phyloP scores from a whole-genome alignment of 2,329 filamentous ascomycete genomes.

The Colletotrichum cereale region DNA sequence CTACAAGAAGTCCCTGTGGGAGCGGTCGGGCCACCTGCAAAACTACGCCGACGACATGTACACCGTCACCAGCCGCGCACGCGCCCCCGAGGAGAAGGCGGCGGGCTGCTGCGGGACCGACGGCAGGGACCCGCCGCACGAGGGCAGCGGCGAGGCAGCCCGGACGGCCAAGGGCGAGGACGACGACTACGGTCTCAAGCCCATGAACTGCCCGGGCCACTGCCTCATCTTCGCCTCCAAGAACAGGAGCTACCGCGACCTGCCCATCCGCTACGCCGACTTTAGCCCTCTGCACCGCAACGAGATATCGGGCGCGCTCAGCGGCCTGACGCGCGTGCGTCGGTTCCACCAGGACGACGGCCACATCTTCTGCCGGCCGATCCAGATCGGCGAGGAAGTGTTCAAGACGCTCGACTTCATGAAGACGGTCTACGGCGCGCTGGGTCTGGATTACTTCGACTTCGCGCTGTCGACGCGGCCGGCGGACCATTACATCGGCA shows the following conservation, averaged over 20 bases:
- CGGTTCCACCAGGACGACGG: conserved; percentile 93
- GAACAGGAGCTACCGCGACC: conserved; percentile 80
- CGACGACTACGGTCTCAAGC: conserved; percentile 85
- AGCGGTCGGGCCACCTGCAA: conserved; percentile 86
- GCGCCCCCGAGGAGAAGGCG: conserved; percentile 31
- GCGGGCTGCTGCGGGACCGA: conserved; percentile 48
- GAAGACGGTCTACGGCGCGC: conserved; percentile 76
- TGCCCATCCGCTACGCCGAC: conserved; percentile 87
- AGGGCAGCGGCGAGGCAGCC: conserved; percentile 38
- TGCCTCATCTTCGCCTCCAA: conserved; percentile 85
- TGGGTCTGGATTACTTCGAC: conserved; percentile 79
- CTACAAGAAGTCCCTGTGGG: conserved; percentile 90
- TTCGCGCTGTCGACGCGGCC: conserved; percentile 85
- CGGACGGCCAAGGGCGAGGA: conserved; percentile 63
- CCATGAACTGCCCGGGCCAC: conserved; percentile 94
- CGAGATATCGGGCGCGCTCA: conserved; percentile 84
- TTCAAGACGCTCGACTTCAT: conserved; percentile 80
- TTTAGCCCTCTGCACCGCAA: conserved; percentile 91
- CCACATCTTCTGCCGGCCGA: conserved; percentile 88
- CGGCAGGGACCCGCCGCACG: conserved; percentile 43
- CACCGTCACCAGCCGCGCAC: conserved; percentile 72
- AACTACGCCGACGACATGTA: conserved; percentile 97
- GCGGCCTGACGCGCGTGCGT: conserved; percentile 84
- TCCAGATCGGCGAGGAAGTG: conserved; percentile 82
- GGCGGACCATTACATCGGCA: conserved; percentile 81